Evolutionary conservation across 495 filamentous ascomycete genomes (phyloP), one percentile per base, ranked within the genome.

Genomic region (Neurospora tetraspora): DNA sequence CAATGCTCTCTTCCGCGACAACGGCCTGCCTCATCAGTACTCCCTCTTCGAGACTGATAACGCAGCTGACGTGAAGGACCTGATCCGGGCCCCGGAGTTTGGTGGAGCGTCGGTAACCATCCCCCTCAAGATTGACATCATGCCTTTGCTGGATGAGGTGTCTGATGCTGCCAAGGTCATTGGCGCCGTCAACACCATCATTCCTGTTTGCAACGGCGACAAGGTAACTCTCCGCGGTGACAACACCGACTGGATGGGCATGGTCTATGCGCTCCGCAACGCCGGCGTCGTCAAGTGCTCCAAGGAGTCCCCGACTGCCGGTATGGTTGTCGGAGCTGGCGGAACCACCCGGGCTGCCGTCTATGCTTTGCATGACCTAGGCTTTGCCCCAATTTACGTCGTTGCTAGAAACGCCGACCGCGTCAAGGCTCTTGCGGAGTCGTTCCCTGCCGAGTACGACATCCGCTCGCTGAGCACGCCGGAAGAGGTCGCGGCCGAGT

Each of bases 161-260:
- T 88, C 91, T 1, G 86, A 90, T 10, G 93, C 94, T 70, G 96
- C 94, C 18, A 86, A 86, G 72, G 82, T 89, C 70, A 98, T 98
- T 76, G 96, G 96, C 31, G 96, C 96, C 11, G 91, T 99, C 75
- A 99, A 99, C 84, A 99, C 96, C 53, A 90, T 99, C 78, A 88
- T 97, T 69, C 80, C 85, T 12, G 36, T 79, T 9, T 36, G 75
- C 31, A 70, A 75, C 14, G 70, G 39, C 43, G 83, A 83, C 12
- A 81, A 81, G 39, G 71, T 75, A 8, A 87, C 82, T 8, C 87
- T 97, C 5, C 80, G 91, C 68, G 96, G 96, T 18, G 91, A 93
- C 77, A 99, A 99, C 83, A 98, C 95, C 27, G 96, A 99, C 85
- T 99, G 94, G 94, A 87, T 89, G 75, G 96, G 96, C 65, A 99